Conservation (phyloP, 345 rosid species). For the Arabidopsis thaliana region TAIR10.1 NC_003076.8:6407501-6408000, state of each 20-base stretch:
- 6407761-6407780: background rate
- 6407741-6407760: background rate
- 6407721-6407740: background rate
- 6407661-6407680: background rate
- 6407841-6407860: background rate
- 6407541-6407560: background rate
- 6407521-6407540: background rate
- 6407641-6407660: accelerated
- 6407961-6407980: no score
- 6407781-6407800: background rate
- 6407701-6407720: background rate
- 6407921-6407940: no score
- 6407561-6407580: background rate
- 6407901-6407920: no score
- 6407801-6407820: background rate
- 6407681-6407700: background rate
- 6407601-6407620: background rate
- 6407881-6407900: no score
- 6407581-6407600: background rate
- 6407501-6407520: background rate
- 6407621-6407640: background rate
- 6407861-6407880: no score
- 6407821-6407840: background rate
- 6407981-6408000: background rate
- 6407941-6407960: no score